Base-by-base conservation (phyloP, 805 yeast genomes). In the Priceomyces medius region DNA sequence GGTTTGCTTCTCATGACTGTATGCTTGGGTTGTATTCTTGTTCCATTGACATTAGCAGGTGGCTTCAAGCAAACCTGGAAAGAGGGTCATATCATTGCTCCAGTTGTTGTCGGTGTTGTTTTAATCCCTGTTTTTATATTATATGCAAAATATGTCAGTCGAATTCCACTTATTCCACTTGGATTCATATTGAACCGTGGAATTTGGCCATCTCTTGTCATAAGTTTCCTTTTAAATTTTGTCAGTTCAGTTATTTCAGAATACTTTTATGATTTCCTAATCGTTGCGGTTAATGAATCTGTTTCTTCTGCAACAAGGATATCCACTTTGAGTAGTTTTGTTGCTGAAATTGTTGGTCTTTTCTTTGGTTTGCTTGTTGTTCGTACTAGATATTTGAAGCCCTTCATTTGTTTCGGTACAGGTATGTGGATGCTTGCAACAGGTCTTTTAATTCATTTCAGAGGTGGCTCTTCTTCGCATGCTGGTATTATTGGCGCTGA, bases 361-460 rank as follows among this genome's bases (percentile, higher is more conserved):
- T 41, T 45, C 35, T 45, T 44, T 24, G 56, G 56, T 14, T 43
- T 53, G 23, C 35, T 46, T 31, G 35, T 50, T 19, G 52, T 47
- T 8, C 19, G 36, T 18, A 29, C 44, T 33, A 48, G 44, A 43
- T 46, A 46, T 29, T 49, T 59, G 19, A 82, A 82, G 55, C 68
- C 66, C 1, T 80, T 77, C 56, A 76, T 81, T 42, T 42, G 80
- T 13, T 69, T 73, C 44, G 88, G 88, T 27, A 56, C 74, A 8
- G 49, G 56, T 26, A 57, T 77, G 55, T 81, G 83, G 81, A 54
- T 80, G 29, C 57, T 81, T 9, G 70, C 82, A 5, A 64, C 76
- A 66, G 88, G 87, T 38, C 48, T 83, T 31, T 61, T 82, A 49
- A 61, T 75, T 45, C 71, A 70, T 44, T 82, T 54, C 63, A 69